Percentiles rank a stretch among this genome's conserved stretches.
Conservation (phyloP, 2,329 filamentous ascomycete species). For the Pleomassaria siparia region DNA sequence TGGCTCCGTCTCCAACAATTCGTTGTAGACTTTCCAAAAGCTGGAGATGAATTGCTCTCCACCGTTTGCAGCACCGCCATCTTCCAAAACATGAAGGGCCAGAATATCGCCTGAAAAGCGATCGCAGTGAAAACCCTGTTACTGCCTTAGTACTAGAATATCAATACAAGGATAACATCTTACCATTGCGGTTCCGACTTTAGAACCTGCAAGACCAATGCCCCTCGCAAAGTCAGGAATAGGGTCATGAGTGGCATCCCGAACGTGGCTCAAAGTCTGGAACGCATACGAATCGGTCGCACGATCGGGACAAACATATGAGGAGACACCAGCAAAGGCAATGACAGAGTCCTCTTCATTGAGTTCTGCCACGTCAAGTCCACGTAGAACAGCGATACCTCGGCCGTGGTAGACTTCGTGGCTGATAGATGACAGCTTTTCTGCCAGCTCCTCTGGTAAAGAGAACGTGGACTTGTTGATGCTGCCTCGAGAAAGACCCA, state of each 20-base stretch:
- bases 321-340: slow-evolving; percentile 36
- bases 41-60: slow-evolving; percentile 38
- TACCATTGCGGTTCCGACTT: slow-evolving; percentile 38
- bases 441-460: slow-evolving; percentile 23
- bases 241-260: slow-evolving; percentile 38
- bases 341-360: slow-evolving; percentile 42
- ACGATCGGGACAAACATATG: slow-evolving; percentile 32
- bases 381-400: slow-evolving; percentile 36
- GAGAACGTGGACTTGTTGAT: slow-evolving; percentile 31
- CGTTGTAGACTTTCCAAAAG: slow-evolving; percentile 41
- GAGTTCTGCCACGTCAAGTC: slow-evolving; percentile 33
- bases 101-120: slow-evolving; percentile 42
- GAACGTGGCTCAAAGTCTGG: slow-evolving; percentile 40
- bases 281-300: slow-evolving; percentile 43
- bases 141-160: background rate
- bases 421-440: slow-evolving; percentile 28
- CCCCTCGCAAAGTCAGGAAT: slow-evolving; percentile 36
- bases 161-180: background rate
- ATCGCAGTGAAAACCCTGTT: slow-evolving; percentile 39
- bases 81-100: slow-evolving; percentile 37
- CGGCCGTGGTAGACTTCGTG: slow-evolving; percentile 31
- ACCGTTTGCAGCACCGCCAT: slow-evolving; percentile 31
- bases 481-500: slow-evolving; percentile 16
- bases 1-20: slow-evolving; percentile 33
- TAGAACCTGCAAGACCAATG: slow-evolving; percentile 41